Conservation (phyloP, 2,329 filamentous ascomycete genomes). For the Exophiala bonariae region DNA sequence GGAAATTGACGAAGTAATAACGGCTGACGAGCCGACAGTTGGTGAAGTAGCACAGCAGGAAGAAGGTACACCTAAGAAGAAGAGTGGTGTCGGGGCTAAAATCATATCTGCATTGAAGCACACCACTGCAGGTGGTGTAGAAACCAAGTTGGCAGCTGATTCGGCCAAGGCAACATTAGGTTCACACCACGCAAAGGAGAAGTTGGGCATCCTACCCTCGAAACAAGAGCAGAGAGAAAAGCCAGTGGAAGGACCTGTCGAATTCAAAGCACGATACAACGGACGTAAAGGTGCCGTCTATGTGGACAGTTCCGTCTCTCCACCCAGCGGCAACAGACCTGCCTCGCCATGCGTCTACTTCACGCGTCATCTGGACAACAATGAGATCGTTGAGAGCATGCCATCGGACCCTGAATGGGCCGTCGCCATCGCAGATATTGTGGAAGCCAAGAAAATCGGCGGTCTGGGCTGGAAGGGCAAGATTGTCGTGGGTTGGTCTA, state of each 20-base stretch:
- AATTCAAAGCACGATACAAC: slow-evolving; percentile 71
- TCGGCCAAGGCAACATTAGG: slow-evolving; percentile 65
- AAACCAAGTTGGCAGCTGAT: slow-evolving; percentile 70
- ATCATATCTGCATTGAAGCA: slow-evolving; percentile 68
- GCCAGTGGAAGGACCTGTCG: slow-evolving; percentile 62
- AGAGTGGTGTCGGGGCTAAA: slow-evolving; percentile 50
- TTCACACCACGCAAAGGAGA: slow-evolving; percentile 63
- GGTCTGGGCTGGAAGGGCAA: slow-evolving; percentile 84
- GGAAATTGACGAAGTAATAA: slow-evolving; percentile 66
- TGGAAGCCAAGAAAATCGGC: slow-evolving; percentile 74
- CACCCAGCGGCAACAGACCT: slow-evolving; percentile 55
- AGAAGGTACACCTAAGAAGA: slow-evolving; percentile 30
- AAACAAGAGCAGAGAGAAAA: slow-evolving; percentile 41
- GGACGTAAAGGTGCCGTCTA: slow-evolving; percentile 73
- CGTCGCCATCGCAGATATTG: slow-evolving; percentile 69
- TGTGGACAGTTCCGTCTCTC: slow-evolving; percentile 49
- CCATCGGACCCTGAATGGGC: slow-evolving; percentile 64
- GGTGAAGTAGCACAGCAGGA: slow-evolving; percentile 38
- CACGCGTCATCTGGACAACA: slow-evolving; percentile 47
- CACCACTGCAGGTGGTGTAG: slow-evolving; percentile 70
- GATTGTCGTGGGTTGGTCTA: slow-evolving; percentile 76
- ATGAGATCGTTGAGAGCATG: slow-evolving; percentile 49
- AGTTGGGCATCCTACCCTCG: slow-evolving; percentile 67
- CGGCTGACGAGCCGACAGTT: slow-evolving; percentile 50
- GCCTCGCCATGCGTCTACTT: slow-evolving; percentile 70